Evolutionary conservation across 306 rosid genomes (phyloP), one percentile per base, ranked within the genome.

Genomic region (Canavalia gladiata): DNA sequence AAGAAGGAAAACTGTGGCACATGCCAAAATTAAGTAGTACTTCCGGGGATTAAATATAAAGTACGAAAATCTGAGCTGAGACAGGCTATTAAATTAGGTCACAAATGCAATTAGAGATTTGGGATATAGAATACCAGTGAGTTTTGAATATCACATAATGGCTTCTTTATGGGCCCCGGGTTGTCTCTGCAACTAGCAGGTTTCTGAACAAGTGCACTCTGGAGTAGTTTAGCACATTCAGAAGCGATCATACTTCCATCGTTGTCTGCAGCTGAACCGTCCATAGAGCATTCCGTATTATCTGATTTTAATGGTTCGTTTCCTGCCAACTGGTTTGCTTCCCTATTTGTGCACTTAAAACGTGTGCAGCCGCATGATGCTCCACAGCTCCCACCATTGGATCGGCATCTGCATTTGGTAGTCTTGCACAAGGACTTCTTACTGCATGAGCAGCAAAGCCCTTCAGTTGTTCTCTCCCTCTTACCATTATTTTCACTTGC

Each of bases 351-450:
- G 90, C 99, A 93, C 87, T 89, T 95, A 4, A 79, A 83, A 25
- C 45, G 81, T 59, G 87, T 29, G 74, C 98, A 95, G 74, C 98
- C 98, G 59, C 99, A 95, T 58, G 93, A 88, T 64, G 91, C 34
- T 49, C 97, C 91, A 39, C 97, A 93, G 85, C 89, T 87, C 29
- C 88, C 93, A 55, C 98, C 97, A n/a, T 10, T 37, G 33, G 95
- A 87, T 78, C 96, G 95, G 86, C 98, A 95, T 88, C 13, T 51
- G 85, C 99, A 95, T 83, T 95, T 93, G 41, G 77, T 85, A 12
- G 99, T 95, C 88, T 93, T 95, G 86, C 99, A 95, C 86, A 89
- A 76, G 25, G 98, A 91, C 59, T 73, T 87, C 86, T 86, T 95
- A 68, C 94, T 84, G 83, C 99, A 95, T 4, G 94, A 89, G 76